Percentiles rank a stretch among this genome's conserved stretches.
These are phyloP conservation scores for Suillus spraguei DNA, from an alignment of 768 basidiomycete genomes.

Conservation along the genomic window DNA sequence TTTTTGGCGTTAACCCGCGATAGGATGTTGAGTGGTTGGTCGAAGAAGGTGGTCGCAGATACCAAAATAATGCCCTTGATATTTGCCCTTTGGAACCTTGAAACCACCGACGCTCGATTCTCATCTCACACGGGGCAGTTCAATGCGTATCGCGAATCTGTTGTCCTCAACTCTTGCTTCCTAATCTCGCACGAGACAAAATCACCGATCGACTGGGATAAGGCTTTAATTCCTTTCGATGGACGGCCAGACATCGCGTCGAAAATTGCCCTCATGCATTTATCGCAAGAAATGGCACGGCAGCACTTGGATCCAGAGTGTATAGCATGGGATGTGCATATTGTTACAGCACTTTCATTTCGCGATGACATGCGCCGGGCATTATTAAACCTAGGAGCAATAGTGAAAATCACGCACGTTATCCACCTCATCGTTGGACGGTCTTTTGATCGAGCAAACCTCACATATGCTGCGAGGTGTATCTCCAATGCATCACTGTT, in stretches of 20 bases:
- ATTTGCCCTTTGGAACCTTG: conserved; percentile 31
- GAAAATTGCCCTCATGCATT: conserved; percentile 25
- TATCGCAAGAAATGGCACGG: conserved; percentile 27
- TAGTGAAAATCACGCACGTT: conserved; percentile 26
- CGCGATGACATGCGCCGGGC: conserved; percentile 21
- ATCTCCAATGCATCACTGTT: conserved; percentile 23
- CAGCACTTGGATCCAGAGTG: conserved; percentile 24
- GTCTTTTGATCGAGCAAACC: conserved; percentile 17
- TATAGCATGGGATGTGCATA: conserved; percentile 33
- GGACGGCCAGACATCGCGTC: conserved; percentile 24
- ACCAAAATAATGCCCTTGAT: conserved; percentile 31
- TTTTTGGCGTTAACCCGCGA: conserved; percentile 31
- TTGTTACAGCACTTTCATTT: conserved; percentile 24
- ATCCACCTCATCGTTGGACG: conserved; percentile 19
- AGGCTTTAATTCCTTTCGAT: conserved; percentile 26
- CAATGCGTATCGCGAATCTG: conserved; percentile 29
- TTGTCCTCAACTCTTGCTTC: conserved; percentile 29
- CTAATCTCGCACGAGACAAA: conserved; percentile 28
- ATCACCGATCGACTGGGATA: conserved; percentile 22
- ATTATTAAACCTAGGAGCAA: conserved; percentile 26
- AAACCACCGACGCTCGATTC: conserved; percentile 25
- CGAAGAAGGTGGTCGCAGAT: conserved; percentile 24
- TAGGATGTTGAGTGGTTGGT: conserved; percentile 28
- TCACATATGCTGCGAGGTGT: conserved; percentile 24
- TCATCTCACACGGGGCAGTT: conserved; percentile 21